Conservation (phyloP, 768 basidiomycete genomes). For the Pleurotus giganteus region DNA sequence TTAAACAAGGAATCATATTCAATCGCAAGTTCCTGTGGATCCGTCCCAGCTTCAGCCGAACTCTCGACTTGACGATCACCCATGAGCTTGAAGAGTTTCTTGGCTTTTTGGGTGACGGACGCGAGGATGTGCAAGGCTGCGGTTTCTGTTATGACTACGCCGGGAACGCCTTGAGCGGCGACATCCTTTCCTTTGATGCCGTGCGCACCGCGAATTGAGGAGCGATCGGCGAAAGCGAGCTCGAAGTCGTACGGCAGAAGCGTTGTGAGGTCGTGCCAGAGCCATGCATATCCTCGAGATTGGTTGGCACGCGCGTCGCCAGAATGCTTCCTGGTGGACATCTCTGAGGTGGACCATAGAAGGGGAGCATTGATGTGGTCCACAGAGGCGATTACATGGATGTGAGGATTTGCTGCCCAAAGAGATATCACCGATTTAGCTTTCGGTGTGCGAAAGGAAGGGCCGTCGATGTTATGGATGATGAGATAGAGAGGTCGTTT, state of each 20-base stretch:
- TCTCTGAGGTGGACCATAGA: conserved; percentile 77
- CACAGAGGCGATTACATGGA: conserved; percentile 82
- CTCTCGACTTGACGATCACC: conserved; percentile 65
- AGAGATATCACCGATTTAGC: conserved; percentile 66
- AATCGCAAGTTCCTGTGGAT: conserved; percentile 54
- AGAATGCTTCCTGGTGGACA: conserved; percentile 49
- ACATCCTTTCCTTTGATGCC: conserved; percentile 11
- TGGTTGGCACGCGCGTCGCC: conserved; percentile 17
- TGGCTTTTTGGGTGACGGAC: conserved; percentile 84
- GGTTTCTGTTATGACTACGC: conserved; percentile 64
- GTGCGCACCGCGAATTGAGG: conserved; percentile 52
- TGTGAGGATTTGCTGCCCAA: conserved; percentile 68
- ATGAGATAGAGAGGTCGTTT: conserved; percentile 66
- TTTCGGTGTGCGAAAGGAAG: conserved; percentile 61
- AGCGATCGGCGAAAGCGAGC: conserved; percentile 62
- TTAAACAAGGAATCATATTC: conserved; percentile 70
- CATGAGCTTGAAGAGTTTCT: conserved; percentile 76
- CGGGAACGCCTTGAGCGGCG: conserved; percentile 23
- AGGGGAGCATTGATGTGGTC: conserved; percentile 86
- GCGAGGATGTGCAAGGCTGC: conserved; percentile 79
- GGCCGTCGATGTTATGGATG: conserved; percentile 87
- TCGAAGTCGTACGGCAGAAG: conserved; percentile 81
- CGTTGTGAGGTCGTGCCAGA: conserved; percentile 92
- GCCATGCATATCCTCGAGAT: conserved; percentile 63
- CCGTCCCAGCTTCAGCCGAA: conserved; percentile 37